Evolutionary conservation across 192 early-diverging fungal genomes (phyloP).

Genomic region (Endogone sp.): DNA sequence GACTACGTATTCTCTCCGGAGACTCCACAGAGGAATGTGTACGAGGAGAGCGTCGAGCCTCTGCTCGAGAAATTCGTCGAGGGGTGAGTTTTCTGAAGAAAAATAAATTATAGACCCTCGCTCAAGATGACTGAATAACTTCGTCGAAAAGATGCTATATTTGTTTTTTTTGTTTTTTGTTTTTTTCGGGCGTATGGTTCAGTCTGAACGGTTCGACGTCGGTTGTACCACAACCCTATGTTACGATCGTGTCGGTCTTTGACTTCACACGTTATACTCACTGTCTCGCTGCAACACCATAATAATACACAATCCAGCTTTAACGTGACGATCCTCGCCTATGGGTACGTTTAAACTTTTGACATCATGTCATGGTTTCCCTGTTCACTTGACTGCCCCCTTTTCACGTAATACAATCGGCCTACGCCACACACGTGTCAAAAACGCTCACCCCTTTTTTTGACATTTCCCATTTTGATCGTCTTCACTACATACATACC

Average conservation of each 20-base stretch:
- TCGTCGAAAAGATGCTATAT: too few relatives aligned
- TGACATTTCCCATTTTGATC: slow-evolving; percentile 6
- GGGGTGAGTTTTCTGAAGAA: slow-evolving; percentile 50
- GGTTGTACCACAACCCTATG: too few relatives aligned
- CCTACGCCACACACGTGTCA: neutral
- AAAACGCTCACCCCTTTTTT: neutral
- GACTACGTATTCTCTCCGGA: slow-evolving; percentile 65
- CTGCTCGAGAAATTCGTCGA: slow-evolving; percentile 68
- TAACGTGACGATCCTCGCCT: slow-evolving; percentile 92
- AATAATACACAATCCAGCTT: slow-evolving; percentile 57
- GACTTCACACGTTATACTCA: too few relatives aligned
- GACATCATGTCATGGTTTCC: too few relatives aligned
- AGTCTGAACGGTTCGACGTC: too few relatives aligned
- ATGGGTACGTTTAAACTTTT: slow-evolving; percentile 49
- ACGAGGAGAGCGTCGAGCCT: slow-evolving; percentile 49
- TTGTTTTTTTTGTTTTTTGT: too few relatives aligned
- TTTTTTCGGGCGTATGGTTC: too few relatives aligned
- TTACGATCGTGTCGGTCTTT: too few relatives aligned
- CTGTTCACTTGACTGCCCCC: neutral
- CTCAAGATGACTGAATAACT: slow-evolving; percentile 3
- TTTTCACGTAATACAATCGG: neutral
- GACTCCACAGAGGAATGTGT: slow-evolving; percentile 52
- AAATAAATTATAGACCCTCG: neutral
- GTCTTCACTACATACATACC: neutral
- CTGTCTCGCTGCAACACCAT: neutral